These are phyloP conservation scores for Diatrype stigma DNA, from an alignment of 2,329 filamentous ascomycete species.

Conservation along the genomic window DNA sequence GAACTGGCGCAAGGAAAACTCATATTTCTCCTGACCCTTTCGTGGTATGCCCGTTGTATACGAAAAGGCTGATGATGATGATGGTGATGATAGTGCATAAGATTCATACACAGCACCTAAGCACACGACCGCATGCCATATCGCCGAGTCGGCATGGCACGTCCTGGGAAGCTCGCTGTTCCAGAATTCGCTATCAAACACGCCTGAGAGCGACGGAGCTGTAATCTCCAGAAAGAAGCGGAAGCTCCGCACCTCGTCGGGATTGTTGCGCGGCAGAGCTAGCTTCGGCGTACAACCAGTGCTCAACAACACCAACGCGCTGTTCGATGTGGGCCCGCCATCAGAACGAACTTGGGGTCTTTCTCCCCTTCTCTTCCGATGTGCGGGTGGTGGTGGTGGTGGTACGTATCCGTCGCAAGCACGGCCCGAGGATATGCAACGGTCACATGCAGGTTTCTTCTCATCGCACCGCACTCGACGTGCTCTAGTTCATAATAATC, in stretches of 20 bases:
- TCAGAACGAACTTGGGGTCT: background rate
- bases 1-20: conserved; percentile 11
- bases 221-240: conserved; percentile 13
- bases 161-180: conserved; percentile 8
- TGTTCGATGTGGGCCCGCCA: background rate
- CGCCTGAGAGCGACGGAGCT: conserved; percentile 11
- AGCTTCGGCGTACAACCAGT: background rate
- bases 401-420: conserved; percentile 10
- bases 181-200: conserved; percentile 19
- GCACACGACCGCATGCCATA: conserved; percentile 18
- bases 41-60: background rate
- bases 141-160: conserved; percentile 13
- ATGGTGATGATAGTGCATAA: no score
- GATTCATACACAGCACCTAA: conserved; percentile 15
- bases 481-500: background rate
- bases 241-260: conserved; percentile 9
- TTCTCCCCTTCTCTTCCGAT: background rate
- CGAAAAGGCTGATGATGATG: background rate
- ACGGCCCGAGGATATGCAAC: conserved; percentile 11
- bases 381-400: background rate
- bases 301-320: background rate
- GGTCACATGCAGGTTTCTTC: conserved; percentile 7
- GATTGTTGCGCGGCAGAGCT: conserved; percentile 2
- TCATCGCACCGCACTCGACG: conserved; percentile 15
- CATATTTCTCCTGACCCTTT: background rate